phyloP scores from a whole-genome alignment of 1,284 basidiomycete species.

The Ustilago curta region DNA sequence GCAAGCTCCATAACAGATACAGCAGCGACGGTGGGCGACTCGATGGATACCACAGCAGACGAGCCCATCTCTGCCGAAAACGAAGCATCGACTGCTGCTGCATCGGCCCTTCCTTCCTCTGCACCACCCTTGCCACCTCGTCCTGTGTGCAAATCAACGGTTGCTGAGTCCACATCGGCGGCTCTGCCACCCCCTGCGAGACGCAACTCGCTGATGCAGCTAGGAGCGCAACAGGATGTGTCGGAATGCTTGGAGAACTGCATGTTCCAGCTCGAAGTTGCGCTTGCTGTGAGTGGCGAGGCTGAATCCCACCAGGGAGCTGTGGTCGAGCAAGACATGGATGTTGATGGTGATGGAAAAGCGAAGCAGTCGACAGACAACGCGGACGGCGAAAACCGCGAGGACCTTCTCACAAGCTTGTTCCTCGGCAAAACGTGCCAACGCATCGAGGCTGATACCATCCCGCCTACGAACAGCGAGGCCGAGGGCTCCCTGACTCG shows the following conservation, averaged over 20 bases:
- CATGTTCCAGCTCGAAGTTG: conserved; percentile 97
- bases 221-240: conserved; percentile 96
- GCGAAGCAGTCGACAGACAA: background rate
- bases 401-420: conserved; percentile 48
- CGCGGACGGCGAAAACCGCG: background rate
- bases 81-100: background rate
- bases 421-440: conserved; percentile 64
- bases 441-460: conserved; percentile 45
- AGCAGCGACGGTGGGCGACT: background rate
- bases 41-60: conserved; percentile 34
- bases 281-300: conserved; percentile 74
- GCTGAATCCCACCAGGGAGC: background rate
- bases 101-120: background rate
- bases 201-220: conserved; percentile 62
- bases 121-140: conserved; percentile 33
- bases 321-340: conserved; percentile 22
- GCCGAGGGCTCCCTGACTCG: conserved; percentile 13
- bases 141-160: conserved; percentile 19
- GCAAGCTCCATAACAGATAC: background rate
- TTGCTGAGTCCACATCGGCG: conserved; percentile 7
- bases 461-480: background rate
- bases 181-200: conserved; percentile 35
- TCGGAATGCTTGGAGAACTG: conserved; percentile 99
- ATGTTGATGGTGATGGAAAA: conserved; percentile 25
- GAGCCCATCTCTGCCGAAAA: background rate